Base-by-base conservation (phyloP, 106 monocot species). In the Acorus calamus region DNA sequence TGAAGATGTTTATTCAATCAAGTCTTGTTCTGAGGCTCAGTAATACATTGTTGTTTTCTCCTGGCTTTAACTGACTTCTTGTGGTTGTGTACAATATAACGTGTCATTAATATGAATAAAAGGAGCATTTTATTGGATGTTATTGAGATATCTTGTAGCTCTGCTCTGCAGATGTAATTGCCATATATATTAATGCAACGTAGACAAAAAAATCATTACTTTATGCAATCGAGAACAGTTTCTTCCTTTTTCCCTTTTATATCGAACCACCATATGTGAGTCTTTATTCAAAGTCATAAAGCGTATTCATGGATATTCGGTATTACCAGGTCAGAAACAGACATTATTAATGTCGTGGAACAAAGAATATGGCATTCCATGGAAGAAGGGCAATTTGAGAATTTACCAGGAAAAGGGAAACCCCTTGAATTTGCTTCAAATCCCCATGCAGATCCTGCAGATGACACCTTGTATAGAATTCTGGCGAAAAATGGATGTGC, bases 381-480 rank as follows among this genome's bases (percentile, higher is more conserved):
- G 90, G 94, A 96, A 73, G 89, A 96, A 74, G 94, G 94, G 0
- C 87, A 90, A 42, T 90, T 96, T 72, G 94, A 96, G 59, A 96
- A 96, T 64, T 72, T 96, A 47, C 87, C 89, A 3, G 94, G 94
- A 14, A 89, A 90, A 63, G 94, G 94, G 42, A 89, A 84, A 53
- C 89, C 94, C 55, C 84, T 96, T 47, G 71, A 96, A 8, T 69
- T 96, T 50, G 59, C 9, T 10, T 61, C 79, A 44, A 90, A 96
- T 51, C 87, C 94, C 7, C 94, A 96, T 59, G 94, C 69, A 2
- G 94, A 96, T 69, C 94, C 94, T 2, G 86, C 89, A 2, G 94
- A 96, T 59, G 90, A 96, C 67, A 90, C 84, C 8, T 69, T 96
- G n/a, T 94, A 94, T 55, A 74, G 84, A 69, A 89, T 94, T 55